Evolutionary conservation across 768 basidiomycete genomes (phyloP).

Genomic region (Glaciozyma martinii): DNA sequence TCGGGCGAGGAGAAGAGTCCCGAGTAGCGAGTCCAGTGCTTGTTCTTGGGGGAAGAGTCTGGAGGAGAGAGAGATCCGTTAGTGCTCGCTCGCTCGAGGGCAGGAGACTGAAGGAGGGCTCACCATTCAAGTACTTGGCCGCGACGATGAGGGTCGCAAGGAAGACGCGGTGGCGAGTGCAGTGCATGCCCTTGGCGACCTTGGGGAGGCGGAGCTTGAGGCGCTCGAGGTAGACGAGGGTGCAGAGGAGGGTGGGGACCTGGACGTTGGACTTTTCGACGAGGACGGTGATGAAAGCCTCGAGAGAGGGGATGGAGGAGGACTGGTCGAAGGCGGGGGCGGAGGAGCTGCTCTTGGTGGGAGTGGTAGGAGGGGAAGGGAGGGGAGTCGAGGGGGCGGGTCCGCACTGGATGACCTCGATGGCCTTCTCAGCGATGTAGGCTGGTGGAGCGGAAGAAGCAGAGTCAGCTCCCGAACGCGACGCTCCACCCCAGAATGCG

Average conservation of each 20-base stretch:
- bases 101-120: background rate
- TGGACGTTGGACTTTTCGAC: constrained; percentile 78
- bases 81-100: background rate
- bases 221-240: constrained; percentile 84
- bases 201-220: constrained; percentile 68
- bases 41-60: constrained; percentile 69
- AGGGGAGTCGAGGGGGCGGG: constrained; percentile 40
- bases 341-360: constrained; percentile 46
- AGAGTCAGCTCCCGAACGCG: background rate
- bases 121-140: constrained; percentile 82
- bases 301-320: constrained; percentile 55
- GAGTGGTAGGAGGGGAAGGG: constrained; percentile 62
- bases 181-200: constrained; percentile 77
- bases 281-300: constrained; percentile 75
- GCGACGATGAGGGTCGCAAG: constrained; percentile 91
- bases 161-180: constrained; percentile 92
- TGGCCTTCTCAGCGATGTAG: constrained; percentile 71
- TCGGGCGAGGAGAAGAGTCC: constrained; percentile 54
- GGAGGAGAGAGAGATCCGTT: background rate
- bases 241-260: constrained; percentile 80
- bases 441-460: constrained; percentile 31
- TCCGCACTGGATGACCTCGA: constrained; percentile 57
- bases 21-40: constrained; percentile 79
- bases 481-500: background rate
- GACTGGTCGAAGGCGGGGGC: constrained; percentile 6